A percentile compares a stretch with the other conserved stretches of the same genome.
phyloP scores from a whole-genome alignment of 805 yeast species.

The Yarrowia sp. region DNA sequence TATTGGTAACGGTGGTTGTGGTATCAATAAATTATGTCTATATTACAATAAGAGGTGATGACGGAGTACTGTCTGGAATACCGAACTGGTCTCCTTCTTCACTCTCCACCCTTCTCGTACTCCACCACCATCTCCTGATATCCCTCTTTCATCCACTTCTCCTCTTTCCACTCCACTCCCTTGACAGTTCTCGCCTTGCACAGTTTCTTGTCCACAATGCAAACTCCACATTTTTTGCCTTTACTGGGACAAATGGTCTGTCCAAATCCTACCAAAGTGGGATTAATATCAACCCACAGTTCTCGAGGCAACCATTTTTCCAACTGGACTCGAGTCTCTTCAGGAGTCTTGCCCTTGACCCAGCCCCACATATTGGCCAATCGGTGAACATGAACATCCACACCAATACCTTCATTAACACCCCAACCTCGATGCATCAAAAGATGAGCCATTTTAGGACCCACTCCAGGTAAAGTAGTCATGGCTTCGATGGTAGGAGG shows the following conservation, averaged over 20 bases:
- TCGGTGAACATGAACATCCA: constrained; percentile 86
- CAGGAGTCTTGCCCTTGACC: constrained; percentile 57
- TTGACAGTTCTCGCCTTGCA: constrained; percentile 40
- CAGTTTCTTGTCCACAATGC: constrained; percentile 53
- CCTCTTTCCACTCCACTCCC: not conserved
- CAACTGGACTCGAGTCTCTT: constrained; percentile 62
- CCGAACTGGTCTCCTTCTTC: no score
- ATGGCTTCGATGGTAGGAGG: constrained; percentile 69
- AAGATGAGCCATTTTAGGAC: constrained; percentile 90
- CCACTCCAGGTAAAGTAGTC: constrained; percentile 79
- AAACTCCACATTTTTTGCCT: constrained; percentile 63
- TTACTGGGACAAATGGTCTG: constrained; percentile 79
- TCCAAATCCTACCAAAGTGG: constrained; percentile 88
- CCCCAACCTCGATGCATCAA: constrained; percentile 81
- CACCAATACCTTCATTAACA: constrained; percentile 77
- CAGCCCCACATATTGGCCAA: constrained; percentile 77
- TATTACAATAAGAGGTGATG: no score
- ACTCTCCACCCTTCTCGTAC: not conserved
- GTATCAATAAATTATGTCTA: no score
- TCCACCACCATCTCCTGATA: not conserved
- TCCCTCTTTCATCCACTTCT: constrained; percentile 12
- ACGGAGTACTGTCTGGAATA: no score
- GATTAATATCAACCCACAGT: constrained; percentile 82
- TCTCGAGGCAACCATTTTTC: constrained; percentile 71
- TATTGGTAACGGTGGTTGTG: no score